Percentiles rank a stretch among this genome's conserved stretches.
Conservation (phyloP, 331 rosid species). For the Prunus yedoensis region DNA sequence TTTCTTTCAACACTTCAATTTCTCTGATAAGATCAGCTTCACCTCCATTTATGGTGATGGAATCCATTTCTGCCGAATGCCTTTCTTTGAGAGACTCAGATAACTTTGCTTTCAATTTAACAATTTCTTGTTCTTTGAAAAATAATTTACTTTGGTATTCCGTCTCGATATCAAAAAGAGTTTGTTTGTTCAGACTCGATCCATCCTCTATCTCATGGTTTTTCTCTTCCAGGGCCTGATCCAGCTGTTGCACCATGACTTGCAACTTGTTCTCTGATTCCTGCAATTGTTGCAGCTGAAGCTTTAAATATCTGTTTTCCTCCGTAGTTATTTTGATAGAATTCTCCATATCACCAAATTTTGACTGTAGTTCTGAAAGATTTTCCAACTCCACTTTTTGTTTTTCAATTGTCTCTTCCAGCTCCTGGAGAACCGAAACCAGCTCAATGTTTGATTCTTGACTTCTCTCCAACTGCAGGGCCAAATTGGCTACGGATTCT, state of each 20-base stretch:
- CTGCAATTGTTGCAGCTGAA: constrained; percentile 54
- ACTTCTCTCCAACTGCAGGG: constrained; percentile 65
- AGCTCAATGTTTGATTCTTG: constrained; percentile 68
- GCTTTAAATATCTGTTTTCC: constrained; percentile 46
- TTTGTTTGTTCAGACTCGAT: constrained; percentile 33
- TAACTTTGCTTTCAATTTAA: constrained; percentile 37
- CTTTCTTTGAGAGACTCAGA: constrained; percentile 46
- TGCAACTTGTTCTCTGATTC: constrained; percentile 65
- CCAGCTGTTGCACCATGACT: constrained; percentile 54
- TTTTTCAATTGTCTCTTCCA: constrained; percentile 63
- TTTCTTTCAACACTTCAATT: constrained; percentile 63
- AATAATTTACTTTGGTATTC: constrained; percentile 27
- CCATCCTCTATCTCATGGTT: constrained; percentile 35
- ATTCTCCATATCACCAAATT: constrained; percentile 45
- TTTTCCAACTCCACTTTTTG: constrained; percentile 67
- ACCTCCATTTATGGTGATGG: constrained; percentile 36
- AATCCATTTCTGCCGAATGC: constrained; percentile 33
- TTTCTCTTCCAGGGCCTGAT: constrained; percentile 53
- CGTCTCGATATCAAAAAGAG: constrained; percentile 34
- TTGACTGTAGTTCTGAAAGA: constrained; percentile 52
- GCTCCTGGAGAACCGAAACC: constrained; percentile 65
- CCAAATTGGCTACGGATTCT: constrained; percentile 68
- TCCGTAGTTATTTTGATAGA: constrained; percentile 42
- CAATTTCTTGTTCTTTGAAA: constrained; percentile 57
- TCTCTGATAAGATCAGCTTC: constrained; percentile 55